Conservation (phyloP, 2,329 filamentous ascomycete genomes). For the Pseudopyrenochaeta lycopersici region DNA sequence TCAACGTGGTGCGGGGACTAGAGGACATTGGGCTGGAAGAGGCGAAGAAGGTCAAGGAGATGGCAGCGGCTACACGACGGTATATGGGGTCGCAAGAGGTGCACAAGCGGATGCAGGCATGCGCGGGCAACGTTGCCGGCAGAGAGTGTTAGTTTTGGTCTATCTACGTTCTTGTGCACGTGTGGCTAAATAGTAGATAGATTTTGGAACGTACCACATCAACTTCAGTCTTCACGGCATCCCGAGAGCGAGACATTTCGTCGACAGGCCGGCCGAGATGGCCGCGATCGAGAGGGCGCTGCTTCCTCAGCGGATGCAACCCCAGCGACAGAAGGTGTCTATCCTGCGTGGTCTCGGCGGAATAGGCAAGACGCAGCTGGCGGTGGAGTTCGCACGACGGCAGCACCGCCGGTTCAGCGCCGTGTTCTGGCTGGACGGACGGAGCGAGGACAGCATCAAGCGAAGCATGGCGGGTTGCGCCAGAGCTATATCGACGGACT, state of each 20-base stretch:
- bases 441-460: constrained; percentile 25
- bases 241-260: constrained; percentile 21
- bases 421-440: constrained; percentile 32
- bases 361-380: constrained; percentile 38
- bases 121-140: constrained; percentile 19
- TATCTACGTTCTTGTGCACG: background rate
- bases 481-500: no score
- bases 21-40: constrained; percentile 55
- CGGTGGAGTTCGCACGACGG: constrained; percentile 31
- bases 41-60: constrained; percentile 26
- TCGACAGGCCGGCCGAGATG: constrained; percentile 29
- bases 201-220: constrained; percentile 13
- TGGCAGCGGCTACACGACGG: constrained; percentile 25
- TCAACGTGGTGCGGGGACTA: constrained; percentile 55
- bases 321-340: constrained; percentile 18
- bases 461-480: constrained; percentile 32
- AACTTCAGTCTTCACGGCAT: constrained; percentile 28
- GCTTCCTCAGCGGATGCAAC: constrained; percentile 14
- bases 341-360: constrained; percentile 31
- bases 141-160: constrained; percentile 18
- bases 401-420: constrained; percentile 26
- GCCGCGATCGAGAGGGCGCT: constrained; percentile 22
- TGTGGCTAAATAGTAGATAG: constrained; percentile 17
- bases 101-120: constrained; percentile 28
- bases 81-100: constrained; percentile 30